Evolutionary conservation across 768 basidiomycete genomes (phyloP).

Genomic region (Leccinum subgranulosum): DNA sequence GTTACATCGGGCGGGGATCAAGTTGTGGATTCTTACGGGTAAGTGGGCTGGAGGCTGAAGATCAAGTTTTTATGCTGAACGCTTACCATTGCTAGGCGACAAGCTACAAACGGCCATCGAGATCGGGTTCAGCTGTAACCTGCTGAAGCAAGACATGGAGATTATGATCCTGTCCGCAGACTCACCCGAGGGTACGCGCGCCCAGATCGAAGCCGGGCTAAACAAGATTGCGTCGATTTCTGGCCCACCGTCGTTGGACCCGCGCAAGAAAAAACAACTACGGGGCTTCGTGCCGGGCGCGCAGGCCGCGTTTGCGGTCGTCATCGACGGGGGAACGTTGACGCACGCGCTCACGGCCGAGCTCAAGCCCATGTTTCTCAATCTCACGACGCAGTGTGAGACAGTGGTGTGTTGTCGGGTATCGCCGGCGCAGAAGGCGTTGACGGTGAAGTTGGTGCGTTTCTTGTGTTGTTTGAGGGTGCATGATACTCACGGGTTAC

Average conservation of each 20-base stretch:
- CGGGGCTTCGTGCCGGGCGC: constrained; percentile 67
- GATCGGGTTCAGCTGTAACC: constrained; percentile 93
- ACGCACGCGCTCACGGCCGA: constrained; percentile 73
- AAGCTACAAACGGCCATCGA: constrained; percentile 98
- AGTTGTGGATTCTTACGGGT: constrained; percentile 97
- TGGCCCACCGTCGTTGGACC: constrained; percentile 68
- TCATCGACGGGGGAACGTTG: constrained; percentile 94
- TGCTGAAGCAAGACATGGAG: constrained; percentile 93
- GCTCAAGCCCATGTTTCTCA: constrained; percentile 84
- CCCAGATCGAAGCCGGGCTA: constrained; percentile 87
- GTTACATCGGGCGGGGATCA: constrained; percentile 91
- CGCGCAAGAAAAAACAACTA: constrained; percentile 31
- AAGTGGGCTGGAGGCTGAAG: neutral
- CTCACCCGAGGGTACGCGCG: constrained; percentile 64
- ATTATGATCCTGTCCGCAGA: constrained; percentile 95
- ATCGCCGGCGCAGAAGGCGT: constrained; percentile 96
- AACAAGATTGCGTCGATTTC: constrained; percentile 91
- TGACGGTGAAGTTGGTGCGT: constrained; percentile 87
- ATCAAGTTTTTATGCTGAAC: neutral
- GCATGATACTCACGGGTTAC: neutral
- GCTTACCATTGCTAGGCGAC: constrained; percentile 54
- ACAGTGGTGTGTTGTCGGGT: constrained; percentile 99
- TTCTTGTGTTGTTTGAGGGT: neutral
- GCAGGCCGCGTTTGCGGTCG: constrained; percentile 82
- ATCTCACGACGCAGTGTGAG: constrained; percentile 92